A percentile compares a stretch with the other conserved stretches of the same genome.
Evolutionary conservation across 495 filamentous ascomycete genomes (phyloP).

Genomic region (Diplogelasinospora grovesii): DNA sequence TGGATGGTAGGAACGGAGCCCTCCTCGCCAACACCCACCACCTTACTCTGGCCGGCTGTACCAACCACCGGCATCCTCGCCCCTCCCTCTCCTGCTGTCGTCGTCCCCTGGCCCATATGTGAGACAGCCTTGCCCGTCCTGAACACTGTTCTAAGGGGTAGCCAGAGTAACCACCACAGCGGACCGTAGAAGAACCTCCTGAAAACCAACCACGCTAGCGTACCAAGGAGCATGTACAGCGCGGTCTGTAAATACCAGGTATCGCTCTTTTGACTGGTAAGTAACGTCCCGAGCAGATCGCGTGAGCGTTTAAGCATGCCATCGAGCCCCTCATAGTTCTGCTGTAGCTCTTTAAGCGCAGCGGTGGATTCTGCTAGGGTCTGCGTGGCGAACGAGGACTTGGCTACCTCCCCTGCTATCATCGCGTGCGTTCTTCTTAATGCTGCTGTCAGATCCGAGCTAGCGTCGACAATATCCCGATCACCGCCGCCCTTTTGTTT

Average conservation of each 20-base stretch:
- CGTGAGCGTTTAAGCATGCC: conserved; percentile 64
- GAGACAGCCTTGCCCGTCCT: conserved; percentile 39
- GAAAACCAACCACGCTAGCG: conserved; percentile 79
- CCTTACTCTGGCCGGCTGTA: conserved; percentile 14
- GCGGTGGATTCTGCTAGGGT: conserved; percentile 76
- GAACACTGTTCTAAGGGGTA: conserved; percentile 62
- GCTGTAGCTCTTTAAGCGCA: conserved; percentile 69
- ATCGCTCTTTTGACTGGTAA: conserved; percentile 85
- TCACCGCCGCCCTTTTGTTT: conserved; percentile 36
- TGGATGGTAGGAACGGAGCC: conserved; percentile 40
- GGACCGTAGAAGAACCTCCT: conserved; percentile 81
- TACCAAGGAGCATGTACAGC: conserved; percentile 70
- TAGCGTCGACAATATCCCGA: conserved; percentile 63
- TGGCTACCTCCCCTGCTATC: conserved; percentile 73
- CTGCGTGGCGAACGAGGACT: conserved; percentile 80
- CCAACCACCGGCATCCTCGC: conserved; percentile 24
- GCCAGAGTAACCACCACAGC: conserved; percentile 78
- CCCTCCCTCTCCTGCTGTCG: conserved; percentile 4
- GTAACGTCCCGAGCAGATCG: conserved; percentile 68
- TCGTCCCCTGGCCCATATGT: conserved; percentile 25
- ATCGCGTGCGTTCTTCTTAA: conserved; percentile 78
- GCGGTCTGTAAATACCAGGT: conserved; percentile 93
- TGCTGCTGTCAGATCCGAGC: conserved; percentile 75
- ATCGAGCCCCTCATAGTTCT: conserved; percentile 73
- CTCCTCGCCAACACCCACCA: conserved; percentile 41